Evolutionary conservation across 2,329 filamentous ascomycete species (phyloP), one percentile per base, ranked within the genome.

Genomic region (Phaeosphaeria sp.): DNA sequence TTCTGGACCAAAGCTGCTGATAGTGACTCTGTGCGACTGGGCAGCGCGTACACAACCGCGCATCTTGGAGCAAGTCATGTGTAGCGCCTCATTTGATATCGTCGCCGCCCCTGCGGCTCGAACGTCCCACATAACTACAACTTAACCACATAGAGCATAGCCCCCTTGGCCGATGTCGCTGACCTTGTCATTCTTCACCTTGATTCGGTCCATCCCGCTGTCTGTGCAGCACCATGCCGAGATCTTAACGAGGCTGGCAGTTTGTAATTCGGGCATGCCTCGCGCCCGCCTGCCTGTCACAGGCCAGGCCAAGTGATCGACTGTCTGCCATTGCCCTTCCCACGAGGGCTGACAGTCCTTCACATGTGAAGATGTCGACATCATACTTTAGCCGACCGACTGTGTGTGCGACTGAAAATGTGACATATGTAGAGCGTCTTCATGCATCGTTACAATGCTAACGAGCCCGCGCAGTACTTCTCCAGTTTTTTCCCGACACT

Each of bases 161-260:
- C 63, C 55, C 62, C 62, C 60, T 63, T 63, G 66, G 62, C 67
- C 67, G 63, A 73, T 66, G 61, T 69, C 71, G 71, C 67, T 65
- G 65, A 60, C 47, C 50, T 50, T 55, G 59, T 55, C 66, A 55
- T 54, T 61, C 60, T 65, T 60, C 44, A 51, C 50, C 54, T 59
- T 74, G 71, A 75, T 73, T 74, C 68, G 71, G 60, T 68, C 67
- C 58, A 60, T 67, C 60, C 66, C 66, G 67, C 56, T 51, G 63
- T 56, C 67, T 52, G 64, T 69, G 69, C 66, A 58, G 62, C 62
- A 56, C 58, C 55, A 58, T 65, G 63, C 59, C 62, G 60, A 57
- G 47, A 53, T 56, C 41, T 58, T 63, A 50, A 70, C 68, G 68
- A 74, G 71, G 71, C 71, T 75, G 68, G 59, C 60, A 62, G 51